These are phyloP conservation scores for Wakefieldia striispora DNA, from an alignment of 768 basidiomycete genomes.

Conservation along the genomic window DNA sequence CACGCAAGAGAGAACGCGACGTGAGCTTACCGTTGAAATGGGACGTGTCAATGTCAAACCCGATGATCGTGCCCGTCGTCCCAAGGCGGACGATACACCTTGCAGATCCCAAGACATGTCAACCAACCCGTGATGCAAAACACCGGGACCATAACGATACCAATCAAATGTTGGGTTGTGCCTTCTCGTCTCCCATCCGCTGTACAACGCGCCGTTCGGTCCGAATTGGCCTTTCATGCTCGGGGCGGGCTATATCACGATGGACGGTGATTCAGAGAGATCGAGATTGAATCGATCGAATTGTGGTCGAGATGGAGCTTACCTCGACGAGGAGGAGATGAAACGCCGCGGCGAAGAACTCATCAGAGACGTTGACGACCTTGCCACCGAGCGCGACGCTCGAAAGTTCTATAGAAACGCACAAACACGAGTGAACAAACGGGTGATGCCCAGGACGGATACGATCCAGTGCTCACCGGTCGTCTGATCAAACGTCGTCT, in stretches of 20 bases:
- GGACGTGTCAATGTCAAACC: conserved; percentile 94
- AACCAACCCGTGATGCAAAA: no score
- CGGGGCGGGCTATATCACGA: conserved; percentile 62
- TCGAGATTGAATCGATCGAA: background rate
- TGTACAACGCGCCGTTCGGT: conserved; percentile 90
- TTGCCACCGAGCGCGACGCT: conserved; percentile 79
- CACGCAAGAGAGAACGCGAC: conserved; percentile 1
- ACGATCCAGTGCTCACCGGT: conserved; percentile 42
- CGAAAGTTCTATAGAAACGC: conserved; percentile 67
- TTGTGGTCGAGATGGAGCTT: conserved; percentile 14
- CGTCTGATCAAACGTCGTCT: conserved; percentile 43
- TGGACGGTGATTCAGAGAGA: background rate
- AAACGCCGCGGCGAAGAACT: conserved; percentile 89
- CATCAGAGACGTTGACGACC: conserved; percentile 80
- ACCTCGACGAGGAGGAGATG: conserved; percentile 85
- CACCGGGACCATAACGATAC: conserved; percentile 38
- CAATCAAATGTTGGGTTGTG: conserved; percentile 91
- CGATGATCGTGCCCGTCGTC: conserved; percentile 64
- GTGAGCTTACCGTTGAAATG: conserved; percentile 75
- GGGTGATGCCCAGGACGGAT: no score
- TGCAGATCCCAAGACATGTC: background rate
- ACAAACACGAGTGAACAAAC: background rate
- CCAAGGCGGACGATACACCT: conserved; percentile 94
- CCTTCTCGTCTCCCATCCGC: conserved; percentile 90
- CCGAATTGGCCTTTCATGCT: conserved; percentile 97